Evolutionary conservation across 2,329 filamentous ascomycete genomes (phyloP).

Genomic region (Atkinsonella texensis): DNA sequence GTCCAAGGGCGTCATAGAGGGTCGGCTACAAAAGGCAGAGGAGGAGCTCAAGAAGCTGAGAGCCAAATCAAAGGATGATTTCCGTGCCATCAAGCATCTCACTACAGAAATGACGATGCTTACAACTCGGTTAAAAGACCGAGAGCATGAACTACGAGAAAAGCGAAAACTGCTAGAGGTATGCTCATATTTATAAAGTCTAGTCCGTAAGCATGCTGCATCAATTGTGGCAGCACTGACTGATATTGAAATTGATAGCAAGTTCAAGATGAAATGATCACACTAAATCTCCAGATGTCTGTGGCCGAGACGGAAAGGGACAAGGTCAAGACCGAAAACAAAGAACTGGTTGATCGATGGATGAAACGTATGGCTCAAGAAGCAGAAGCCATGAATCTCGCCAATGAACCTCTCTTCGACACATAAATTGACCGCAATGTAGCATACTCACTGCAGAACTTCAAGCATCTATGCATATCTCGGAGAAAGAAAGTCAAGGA

Average conservation of each 20-base stretch:
- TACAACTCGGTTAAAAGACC: constrained; percentile 58
- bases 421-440: not conserved
- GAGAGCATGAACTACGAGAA: constrained; percentile 72
- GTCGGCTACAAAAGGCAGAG: constrained; percentile 48
- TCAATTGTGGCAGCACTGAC: not conserved
- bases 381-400: constrained; percentile 73
- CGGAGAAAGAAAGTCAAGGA: too few relatives aligned
- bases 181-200: constrained; percentile 2
- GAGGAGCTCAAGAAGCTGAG: constrained; percentile 54
- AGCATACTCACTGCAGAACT: not conserved
- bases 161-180: constrained; percentile 77
- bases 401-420: constrained; percentile 36
- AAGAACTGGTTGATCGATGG: constrained; percentile 81
- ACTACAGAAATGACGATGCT: constrained; percentile 50
- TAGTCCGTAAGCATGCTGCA: not conserved
- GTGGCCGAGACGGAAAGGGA: constrained; percentile 67
- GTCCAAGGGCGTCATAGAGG: constrained; percentile 55
- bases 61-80: constrained; percentile 45
- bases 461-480: too few relatives aligned
- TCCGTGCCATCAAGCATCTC: constrained; percentile 47
- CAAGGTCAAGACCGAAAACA: constrained; percentile 69
- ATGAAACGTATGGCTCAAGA: constrained; percentile 79
- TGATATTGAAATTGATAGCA: constrained; percentile 32
- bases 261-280: constrained; percentile 86
- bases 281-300: constrained; percentile 76